phyloP scores from a whole-genome alignment of 2,329 filamentous ascomycete genomes.

The Clonostachys sp. region DNA sequence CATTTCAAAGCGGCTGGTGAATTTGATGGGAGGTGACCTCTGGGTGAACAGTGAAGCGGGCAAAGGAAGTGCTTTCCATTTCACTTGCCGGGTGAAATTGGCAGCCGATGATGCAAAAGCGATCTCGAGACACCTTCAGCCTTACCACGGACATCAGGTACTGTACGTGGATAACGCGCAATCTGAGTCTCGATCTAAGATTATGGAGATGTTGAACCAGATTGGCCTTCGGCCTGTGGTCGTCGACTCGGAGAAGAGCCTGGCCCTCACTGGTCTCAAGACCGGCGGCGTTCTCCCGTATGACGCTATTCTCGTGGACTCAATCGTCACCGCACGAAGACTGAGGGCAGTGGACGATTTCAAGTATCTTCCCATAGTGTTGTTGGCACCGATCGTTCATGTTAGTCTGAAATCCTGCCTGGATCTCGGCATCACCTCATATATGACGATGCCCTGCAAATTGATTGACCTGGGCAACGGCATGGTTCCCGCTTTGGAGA shows the following conservation, averaged over 20 bases:
- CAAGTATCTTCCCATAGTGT: conserved; percentile 95
- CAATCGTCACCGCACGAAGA: conserved; percentile 82
- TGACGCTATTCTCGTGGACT: conserved; percentile 94
- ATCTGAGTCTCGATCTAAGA: conserved; percentile 71
- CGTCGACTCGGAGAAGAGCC: conserved; percentile 73
- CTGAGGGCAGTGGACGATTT: conserved; percentile 88
- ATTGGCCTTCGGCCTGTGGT: conserved; percentile 80
- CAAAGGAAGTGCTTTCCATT: conserved; percentile 91
- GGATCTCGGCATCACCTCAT: conserved; percentile 95
- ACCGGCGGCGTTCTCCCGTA: conserved; percentile 63
- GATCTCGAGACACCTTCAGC: conserved; percentile 78
- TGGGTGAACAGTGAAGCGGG: conserved; percentile 94
- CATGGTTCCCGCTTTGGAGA: conserved; percentile 92
- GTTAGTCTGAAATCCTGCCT: conserved; percentile 91
- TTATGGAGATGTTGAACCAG: conserved; percentile 71
- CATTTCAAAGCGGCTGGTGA: conserved; percentile 92
- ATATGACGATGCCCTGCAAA: conserved; percentile 96
- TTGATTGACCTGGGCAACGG: conserved; percentile 93
- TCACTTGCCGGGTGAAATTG: conserved; percentile 86
- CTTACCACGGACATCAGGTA: conserved; percentile 90
- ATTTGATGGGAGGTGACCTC: conserved; percentile 92
- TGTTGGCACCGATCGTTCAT: conserved; percentile 82
- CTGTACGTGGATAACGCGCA: conserved; percentile 91
- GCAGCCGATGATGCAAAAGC: conserved; percentile 73
- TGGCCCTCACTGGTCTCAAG: conserved; percentile 46